phyloP scores from a whole-genome alignment of 2,329 filamentous ascomycete species.

The Phialemoniopsis sp. region DNA sequence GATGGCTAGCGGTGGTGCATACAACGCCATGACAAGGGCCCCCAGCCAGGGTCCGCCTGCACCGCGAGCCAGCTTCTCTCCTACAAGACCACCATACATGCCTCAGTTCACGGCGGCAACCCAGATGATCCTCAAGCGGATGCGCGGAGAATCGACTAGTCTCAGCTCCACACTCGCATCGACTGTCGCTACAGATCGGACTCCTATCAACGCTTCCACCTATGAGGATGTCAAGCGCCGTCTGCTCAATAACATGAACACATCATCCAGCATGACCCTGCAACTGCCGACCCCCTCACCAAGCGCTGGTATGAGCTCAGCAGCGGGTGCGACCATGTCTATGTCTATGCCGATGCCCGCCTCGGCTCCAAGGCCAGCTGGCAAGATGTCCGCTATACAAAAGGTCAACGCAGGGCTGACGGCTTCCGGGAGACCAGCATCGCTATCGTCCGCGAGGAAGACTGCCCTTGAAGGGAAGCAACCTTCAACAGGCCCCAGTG shows the following conservation, averaged over 20 bases:
- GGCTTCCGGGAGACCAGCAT: constrained; percentile 4
- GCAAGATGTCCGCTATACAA: constrained; percentile 17
- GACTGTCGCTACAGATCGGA: constrained; percentile 18
- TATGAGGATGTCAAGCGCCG: constrained; percentile 34
- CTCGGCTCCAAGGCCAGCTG: constrained; percentile 6
- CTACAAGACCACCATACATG: constrained; percentile 14
- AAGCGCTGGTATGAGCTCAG: not conserved
- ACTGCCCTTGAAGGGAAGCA: constrained; percentile 6
- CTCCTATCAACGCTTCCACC: constrained; percentile 23
- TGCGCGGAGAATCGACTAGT: constrained; percentile 26
- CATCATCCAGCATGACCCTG: constrained; percentile 26
- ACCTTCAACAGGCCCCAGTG: constrained; percentile 10
- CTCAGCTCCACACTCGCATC: constrained; percentile 27
- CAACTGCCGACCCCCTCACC: constrained; percentile 21
- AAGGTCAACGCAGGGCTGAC: constrained; percentile 18
- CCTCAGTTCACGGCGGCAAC: constrained; percentile 27
- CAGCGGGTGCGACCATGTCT: constrained; percentile 1
- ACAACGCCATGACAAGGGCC: too few species aligned
- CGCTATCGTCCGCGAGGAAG: not conserved
- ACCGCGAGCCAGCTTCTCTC: not conserved
- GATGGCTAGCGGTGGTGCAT: too few species aligned
- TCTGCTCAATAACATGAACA: constrained; percentile 33
- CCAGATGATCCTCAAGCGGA: constrained; percentile 33
- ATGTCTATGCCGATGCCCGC: constrained; percentile 6
- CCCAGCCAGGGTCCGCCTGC: too few species aligned